phyloP scores from a whole-genome alignment of 1,284 basidiomycete species.

The Sanghuangporus weigelae region DNA sequence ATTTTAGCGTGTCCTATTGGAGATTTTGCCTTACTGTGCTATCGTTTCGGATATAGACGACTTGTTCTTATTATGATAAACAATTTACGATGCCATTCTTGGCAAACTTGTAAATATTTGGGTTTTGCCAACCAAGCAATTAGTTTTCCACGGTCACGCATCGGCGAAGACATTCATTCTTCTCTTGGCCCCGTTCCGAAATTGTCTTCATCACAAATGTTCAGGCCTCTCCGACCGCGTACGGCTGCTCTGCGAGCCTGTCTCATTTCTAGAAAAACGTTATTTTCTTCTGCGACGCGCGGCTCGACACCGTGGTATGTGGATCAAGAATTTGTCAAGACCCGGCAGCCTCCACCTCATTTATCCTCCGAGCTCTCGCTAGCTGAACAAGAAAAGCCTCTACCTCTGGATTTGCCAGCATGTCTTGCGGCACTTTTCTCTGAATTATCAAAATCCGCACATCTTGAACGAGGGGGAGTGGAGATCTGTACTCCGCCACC shows the following conservation, averaged over 20 bases:
- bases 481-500: conserved; percentile 15
- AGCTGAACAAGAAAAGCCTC: neutral
- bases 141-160: too few species aligned
- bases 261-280: neutral
- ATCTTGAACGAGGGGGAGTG: conserved; percentile 18
- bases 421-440: conserved; percentile 18
- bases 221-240: neutral
- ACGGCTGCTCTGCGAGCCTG: neutral
- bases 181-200: too few species aligned
- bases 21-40: neutral
- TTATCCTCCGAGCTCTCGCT: neutral
- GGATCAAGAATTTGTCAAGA: conserved; percentile 9
- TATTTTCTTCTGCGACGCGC: neutral
- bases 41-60: neutral
- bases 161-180: too few species aligned
- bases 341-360: conserved; percentile 11
- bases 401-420: conserved; percentile 16
- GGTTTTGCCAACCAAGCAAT: too few species aligned
- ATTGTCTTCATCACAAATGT: neutral
- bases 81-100: too few species aligned
- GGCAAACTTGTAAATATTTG: too few species aligned
- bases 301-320: conserved; percentile 20
- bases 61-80: neutral
- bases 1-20: neutral
- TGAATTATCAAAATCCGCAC: conserved; percentile 18